Percentiles rank a stretch among this genome's conserved stretches.
These are phyloP conservation scores for Yarrowia sp. DNA, from an alignment of 805 yeast genomes.

Conservation along the genomic window DNA sequence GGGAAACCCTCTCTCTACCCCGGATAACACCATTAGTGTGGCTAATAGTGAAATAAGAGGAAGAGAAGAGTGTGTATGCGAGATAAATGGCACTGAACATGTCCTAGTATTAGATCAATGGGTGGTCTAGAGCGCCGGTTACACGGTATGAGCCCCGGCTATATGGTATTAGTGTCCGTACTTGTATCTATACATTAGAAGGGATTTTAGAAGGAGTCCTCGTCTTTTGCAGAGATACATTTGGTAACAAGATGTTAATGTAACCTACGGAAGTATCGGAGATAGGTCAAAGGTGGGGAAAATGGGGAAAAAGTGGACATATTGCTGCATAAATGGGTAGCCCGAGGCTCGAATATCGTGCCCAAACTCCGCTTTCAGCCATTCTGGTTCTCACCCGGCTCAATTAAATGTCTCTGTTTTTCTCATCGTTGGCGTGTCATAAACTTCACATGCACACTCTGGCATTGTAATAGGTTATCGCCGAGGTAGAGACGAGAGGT, in stretches of 20 bases:
- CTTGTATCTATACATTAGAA: too few species aligned
- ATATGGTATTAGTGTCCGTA: too few species aligned
- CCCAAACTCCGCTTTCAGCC: not conserved
- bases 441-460: slow-evolving; percentile 16
- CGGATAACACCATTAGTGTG: slow-evolving; percentile 4
- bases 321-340: too few species aligned
- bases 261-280: slow-evolving; percentile 10
- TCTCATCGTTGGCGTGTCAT: not conserved
- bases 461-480: not conserved
- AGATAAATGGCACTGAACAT: too few species aligned
- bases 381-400: not conserved
- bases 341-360: too few species aligned
- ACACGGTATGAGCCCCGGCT: too few species aligned
- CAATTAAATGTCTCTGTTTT: slow-evolving; percentile 20
- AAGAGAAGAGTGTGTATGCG: too few species aligned
- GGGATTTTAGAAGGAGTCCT: too few species aligned
- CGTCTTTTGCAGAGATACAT: not conserved
- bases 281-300: not conserved
- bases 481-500: not conserved
- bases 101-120: too few species aligned
- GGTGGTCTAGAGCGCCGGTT: too few species aligned
- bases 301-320: not conserved
- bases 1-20: not conserved
- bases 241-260: too few species aligned
- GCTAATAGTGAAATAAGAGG: not conserved